Evolutionary conservation across 345 rosid genomes (phyloP).

Genomic region (Syzygium aromaticum): DNA sequence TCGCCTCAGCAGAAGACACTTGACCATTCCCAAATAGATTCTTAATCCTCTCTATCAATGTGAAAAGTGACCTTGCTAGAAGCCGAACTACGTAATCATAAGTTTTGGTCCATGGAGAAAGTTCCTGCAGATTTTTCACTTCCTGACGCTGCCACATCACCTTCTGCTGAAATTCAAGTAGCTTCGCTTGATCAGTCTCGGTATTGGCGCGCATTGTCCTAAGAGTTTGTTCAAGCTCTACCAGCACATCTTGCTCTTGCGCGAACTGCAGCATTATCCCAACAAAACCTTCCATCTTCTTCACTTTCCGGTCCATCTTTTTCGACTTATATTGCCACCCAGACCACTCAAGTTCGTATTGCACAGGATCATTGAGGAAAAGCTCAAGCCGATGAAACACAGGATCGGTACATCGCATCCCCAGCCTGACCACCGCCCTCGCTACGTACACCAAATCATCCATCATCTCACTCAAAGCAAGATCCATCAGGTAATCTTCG

Average conservation of each 20-base stretch:
- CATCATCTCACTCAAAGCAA: conserved; percentile 43
- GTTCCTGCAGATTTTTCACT: conserved; percentile 42
- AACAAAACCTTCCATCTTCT: conserved; percentile 53
- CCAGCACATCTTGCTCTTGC: conserved; percentile 53
- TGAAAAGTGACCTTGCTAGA: conserved; percentile 45
- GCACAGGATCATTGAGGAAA: conserved; percentile 35
- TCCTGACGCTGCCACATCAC: conserved; percentile 44
- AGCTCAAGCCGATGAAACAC: conserved; percentile 29
- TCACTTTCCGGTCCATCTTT: conserved; percentile 68
- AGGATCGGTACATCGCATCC: conserved; percentile 39
- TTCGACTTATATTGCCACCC: conserved; percentile 45
- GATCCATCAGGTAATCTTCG: conserved; percentile 41
- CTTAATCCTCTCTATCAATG: conserved; percentile 45
- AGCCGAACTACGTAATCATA: conserved; percentile 49
- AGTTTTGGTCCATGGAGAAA: conserved; percentile 51
- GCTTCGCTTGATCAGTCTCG: conserved; percentile 21
- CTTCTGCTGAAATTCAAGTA: conserved; percentile 45
- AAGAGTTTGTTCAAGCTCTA: conserved; percentile 57
- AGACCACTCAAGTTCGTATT: conserved; percentile 35
- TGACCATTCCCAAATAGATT: conserved; percentile 16
- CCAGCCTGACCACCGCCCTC: conserved; percentile 37
- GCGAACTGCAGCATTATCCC: conserved; percentile 36
- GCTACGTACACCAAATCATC: conserved; percentile 34
- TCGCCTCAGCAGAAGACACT: conserved; percentile 3
- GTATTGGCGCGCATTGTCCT: conserved; percentile 41